Evolutionary conservation across 768 basidiomycete genomes (phyloP), one percentile per base, ranked within the genome.

Genomic region (Phlebiopsis gigantea): DNA sequence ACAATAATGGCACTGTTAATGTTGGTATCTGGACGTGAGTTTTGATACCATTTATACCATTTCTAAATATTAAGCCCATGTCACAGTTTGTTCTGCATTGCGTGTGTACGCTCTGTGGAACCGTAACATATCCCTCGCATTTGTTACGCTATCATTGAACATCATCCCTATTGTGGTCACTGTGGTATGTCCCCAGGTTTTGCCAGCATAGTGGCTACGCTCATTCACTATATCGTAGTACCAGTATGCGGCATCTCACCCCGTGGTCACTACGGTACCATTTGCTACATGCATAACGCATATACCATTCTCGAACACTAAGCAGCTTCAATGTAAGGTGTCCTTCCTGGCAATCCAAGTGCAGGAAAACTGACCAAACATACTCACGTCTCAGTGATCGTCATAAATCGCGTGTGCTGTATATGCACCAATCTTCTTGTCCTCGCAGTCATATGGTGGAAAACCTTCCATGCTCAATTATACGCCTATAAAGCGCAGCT

Each of bases 1-100:
- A 34, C 50, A 2, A 44, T 53, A 25, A 34, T 39, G 7, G 9
- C 53, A 6, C 17, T 39, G 43, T 51, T 53, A 25, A 53, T 58
- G 28, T n/a, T 58, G 4, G 25, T 58, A 6, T 47, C 53, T 15
- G 57, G 49, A 28, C 34, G 57, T 58, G 28, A n/a, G n/a, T n/a
- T n/a, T n/a, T n/a, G n/a, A n/a, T 4, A 43, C 28, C 2, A 10
- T 10, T 21, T 28, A 10, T 5, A 28, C 19, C 15, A 44, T 17
- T 49, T n/a, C n/a, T n/a, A n/a, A 15, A 19, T 2, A 1, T 7
- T 15, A 26, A 22, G 15, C 24, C 1, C 10, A 19, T 10, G 10
- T 19, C 5, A 28, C 34, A 58, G 57, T 53, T 17, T 58, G 50
- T 29, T 52, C 57, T 22, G 57, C 51, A 12, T 21, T 51, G n/a